Evolutionary conservation across 805 yeast genomes (phyloP).

Genomic region (Wickerhamomyces strasburgensis): DNA sequence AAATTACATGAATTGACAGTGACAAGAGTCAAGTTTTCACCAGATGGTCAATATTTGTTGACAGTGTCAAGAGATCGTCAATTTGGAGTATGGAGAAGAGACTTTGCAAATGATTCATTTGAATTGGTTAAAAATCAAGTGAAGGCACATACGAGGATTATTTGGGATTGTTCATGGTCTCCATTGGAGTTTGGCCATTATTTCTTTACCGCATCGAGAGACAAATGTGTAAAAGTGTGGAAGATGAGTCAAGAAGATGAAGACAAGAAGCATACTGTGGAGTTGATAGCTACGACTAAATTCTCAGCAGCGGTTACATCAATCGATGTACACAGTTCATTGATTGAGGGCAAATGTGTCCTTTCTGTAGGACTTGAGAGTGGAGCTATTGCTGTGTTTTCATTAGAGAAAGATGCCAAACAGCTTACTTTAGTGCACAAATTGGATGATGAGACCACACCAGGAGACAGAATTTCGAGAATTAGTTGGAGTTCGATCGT

Average conservation of each 20-base stretch:
- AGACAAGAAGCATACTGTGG: constrained; percentile 21
- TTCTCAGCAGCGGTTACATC: constrained; percentile 62
- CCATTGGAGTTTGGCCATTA: constrained; percentile 40
- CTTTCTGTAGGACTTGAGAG: constrained; percentile 68
- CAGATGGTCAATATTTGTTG: constrained; percentile 56
- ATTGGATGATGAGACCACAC: constrained; percentile 40
- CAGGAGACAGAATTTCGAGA: constrained; percentile 59
- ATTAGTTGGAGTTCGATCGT: constrained; percentile 46
- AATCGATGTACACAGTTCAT: constrained; percentile 40
- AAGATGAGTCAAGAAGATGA: constrained; percentile 31
- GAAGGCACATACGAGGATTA: constrained; percentile 85
- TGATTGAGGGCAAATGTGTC: constrained; percentile 27
- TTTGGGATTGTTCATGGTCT: constrained; percentile 94
- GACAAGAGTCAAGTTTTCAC: constrained; percentile 75
- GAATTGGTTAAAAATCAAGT: constrained; percentile 37
- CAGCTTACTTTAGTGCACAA: constrained; percentile 27
- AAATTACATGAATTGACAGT: constrained; percentile 79
- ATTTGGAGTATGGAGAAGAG: constrained; percentile 66
- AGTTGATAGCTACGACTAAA: constrained; percentile 37
- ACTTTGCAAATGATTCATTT: constrained; percentile 34
- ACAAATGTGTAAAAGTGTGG: constrained; percentile 77
- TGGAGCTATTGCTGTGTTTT: constrained; percentile 51
- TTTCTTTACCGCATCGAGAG: constrained; percentile 88
- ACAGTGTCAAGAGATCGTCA: constrained; percentile 89
- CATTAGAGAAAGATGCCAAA: constrained; percentile 26